Evolutionary conservation across 2,329 filamentous ascomycete genomes (phyloP).

Genomic region (Trichoderma afroharzianum): DNA sequence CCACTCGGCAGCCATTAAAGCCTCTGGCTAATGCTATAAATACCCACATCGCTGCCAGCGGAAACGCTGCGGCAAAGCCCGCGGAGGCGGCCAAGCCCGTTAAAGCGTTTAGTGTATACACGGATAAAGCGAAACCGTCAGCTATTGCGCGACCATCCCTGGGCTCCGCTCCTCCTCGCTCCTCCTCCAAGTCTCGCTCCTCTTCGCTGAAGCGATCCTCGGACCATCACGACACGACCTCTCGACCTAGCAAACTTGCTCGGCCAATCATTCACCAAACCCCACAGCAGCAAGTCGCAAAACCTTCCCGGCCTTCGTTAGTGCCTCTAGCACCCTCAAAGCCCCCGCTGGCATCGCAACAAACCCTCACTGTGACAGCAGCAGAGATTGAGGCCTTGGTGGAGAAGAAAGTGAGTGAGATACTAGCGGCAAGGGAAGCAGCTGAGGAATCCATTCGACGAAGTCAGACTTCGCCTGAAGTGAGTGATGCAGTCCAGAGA

Average conservation of each 20-base stretch:
- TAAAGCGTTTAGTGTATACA: conserved; percentile 84
- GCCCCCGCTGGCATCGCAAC: conserved; percentile 25
- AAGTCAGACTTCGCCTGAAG: conserved; percentile 40
- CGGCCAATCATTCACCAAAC: conserved; percentile 30
- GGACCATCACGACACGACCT: conserved; percentile 38
- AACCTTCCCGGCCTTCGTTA: neutral
- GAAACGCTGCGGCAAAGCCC: conserved; percentile 43
- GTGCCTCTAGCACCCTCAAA: neutral
- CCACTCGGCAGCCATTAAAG: conserved; percentile 69
- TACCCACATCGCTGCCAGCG: conserved; percentile 68
- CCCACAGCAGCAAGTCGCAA: conserved; percentile 15
- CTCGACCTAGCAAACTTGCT: conserved; percentile 48
- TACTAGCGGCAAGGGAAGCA: conserved; percentile 69
- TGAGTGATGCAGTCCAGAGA: conserved; percentile 74
- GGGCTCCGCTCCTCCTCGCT: conserved; percentile 34
- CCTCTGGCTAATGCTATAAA: conserved; percentile 74
- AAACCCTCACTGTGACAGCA: conserved; percentile 54
- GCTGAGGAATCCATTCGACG: conserved; percentile 37
- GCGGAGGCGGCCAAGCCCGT: conserved; percentile 58
- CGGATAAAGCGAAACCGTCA: conserved; percentile 61
- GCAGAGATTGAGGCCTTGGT: conserved; percentile 87
- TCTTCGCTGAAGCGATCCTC: conserved; percentile 41
- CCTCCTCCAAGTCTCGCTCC: conserved; percentile 31
- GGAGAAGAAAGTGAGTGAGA: conserved; percentile 86
- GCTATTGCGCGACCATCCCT: conserved; percentile 32